Percentiles rank a stretch among this genome's conserved stretches.
phyloP scores from a whole-genome alignment of 805 yeast genomes.

The Metschnikowia cubensis region DNA sequence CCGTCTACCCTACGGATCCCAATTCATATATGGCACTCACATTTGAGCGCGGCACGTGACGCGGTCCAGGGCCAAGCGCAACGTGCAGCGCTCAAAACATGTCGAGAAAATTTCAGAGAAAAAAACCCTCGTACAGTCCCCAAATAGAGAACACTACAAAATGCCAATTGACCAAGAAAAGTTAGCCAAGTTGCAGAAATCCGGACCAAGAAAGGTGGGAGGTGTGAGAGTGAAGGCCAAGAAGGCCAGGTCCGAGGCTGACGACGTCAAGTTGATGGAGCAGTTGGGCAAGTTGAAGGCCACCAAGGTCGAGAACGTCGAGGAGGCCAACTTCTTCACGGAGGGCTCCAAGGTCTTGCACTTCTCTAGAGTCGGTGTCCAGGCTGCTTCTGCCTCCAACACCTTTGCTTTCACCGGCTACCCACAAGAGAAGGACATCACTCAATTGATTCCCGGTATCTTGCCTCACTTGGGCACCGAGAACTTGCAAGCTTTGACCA shows the following conservation, averaged over 20 bases:
- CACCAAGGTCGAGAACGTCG: slow-evolving; percentile 82
- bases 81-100: slow-evolving; percentile 10
- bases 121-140: slow-evolving; percentile 3
- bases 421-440: slow-evolving; percentile 87
- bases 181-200: slow-evolving; percentile 86
- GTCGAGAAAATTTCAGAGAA: slow-evolving; percentile 17
- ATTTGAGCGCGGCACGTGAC: slow-evolving; percentile 11
- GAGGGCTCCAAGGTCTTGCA: slow-evolving; percentile 95
- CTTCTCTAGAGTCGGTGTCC: slow-evolving; percentile 94
- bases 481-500: slow-evolving; percentile 82
- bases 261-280: slow-evolving; percentile 87
- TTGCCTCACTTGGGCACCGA: slow-evolving; percentile 96
- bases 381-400: slow-evolving; percentile 86
- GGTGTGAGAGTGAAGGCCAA: slow-evolving; percentile 91
- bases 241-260: slow-evolving; percentile 70
- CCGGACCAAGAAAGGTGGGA: slow-evolving; percentile 71
- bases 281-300: slow-evolving; percentile 86
- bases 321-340: slow-evolving; percentile 96
- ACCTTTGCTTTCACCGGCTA: slow-evolving; percentile 93
- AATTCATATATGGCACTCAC: too few species aligned
- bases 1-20: too few species aligned
- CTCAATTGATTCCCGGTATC: slow-evolving; percentile 90
- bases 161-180: slow-evolving; percentile 95
- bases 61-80: neutral
- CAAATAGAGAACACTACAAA: slow-evolving; percentile 6